A percentile compares a stretch with the other conserved stretches of the same genome.
phyloP scores from a whole-genome alignment of 495 filamentous ascomycete species.

The Neurospora sp. region DNA sequence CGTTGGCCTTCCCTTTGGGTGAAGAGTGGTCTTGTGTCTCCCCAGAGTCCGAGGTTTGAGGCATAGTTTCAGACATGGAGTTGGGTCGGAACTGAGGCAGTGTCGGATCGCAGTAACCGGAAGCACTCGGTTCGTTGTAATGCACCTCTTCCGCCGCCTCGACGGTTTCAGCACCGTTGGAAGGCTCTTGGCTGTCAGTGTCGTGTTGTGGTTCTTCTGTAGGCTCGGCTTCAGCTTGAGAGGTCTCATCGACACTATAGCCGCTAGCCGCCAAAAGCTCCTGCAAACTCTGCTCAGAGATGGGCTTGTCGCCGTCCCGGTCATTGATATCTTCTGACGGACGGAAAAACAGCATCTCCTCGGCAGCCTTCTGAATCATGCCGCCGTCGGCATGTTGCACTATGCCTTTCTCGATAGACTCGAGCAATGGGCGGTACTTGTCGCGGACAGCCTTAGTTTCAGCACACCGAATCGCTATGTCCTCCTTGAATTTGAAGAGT shows the following conservation, averaged over 20 bases:
- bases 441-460: conserved; percentile 53
- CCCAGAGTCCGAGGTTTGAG: conserved; percentile 4
- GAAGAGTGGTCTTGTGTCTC: neutral
- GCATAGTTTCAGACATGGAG: conserved; percentile 8
- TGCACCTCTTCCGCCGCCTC: conserved; percentile 9
- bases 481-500: conserved; percentile 74
- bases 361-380: neutral
- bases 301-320: conserved; percentile 8
- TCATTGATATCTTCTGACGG: neutral
- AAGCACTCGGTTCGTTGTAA: neutral
- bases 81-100: conserved; percentile 53
- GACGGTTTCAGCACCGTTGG: neutral
- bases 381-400: neutral
- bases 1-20: conserved; percentile 8
- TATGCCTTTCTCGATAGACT: conserved; percentile 31
- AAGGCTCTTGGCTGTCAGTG: neutral
- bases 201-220: conserved; percentile 2
- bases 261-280: conserved; percentile 42
- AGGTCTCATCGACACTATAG: conserved; percentile 28
- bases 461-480: conserved; percentile 57
- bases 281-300: conserved; percentile 28
- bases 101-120: conserved; percentile 48
- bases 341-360: neutral
- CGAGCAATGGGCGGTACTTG: conserved; percentile 35
- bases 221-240: neutral